Percentiles rank a stretch among this genome's conserved stretches.
These are phyloP conservation scores for Rosa multiflora DNA, from an alignment of 306 rosid genomes.

Conservation along the genomic window DNA sequence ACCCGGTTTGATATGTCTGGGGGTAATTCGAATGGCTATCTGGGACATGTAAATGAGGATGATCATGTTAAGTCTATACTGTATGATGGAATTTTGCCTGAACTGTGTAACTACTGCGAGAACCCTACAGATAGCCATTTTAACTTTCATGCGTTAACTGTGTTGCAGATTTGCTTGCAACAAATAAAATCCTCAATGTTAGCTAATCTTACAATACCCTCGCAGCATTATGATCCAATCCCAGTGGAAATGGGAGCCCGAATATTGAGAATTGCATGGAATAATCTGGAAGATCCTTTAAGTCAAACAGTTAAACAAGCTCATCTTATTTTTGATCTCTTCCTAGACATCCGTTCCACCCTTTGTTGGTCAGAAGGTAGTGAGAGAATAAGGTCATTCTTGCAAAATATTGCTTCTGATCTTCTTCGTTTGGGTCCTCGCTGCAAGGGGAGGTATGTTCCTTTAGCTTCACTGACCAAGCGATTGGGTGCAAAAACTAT, in stretches of 20 bases:
- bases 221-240: conserved; percentile 57
- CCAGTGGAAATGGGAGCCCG: conserved; percentile 82
- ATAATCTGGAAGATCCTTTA: conserved; percentile 91
- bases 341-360: conserved; percentile 81
- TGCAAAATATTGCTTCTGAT: conserved; percentile 67
- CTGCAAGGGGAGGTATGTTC: conserved; percentile 94
- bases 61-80: conserved; percentile 53
- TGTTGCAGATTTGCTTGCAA: conserved; percentile 94
- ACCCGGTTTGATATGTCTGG: conserved; percentile 37
- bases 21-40: conserved; percentile 16
- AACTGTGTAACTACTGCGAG: conserved; percentile 85
- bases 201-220: conserved; percentile 47
- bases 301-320: conserved; percentile 97
- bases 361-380: conserved; percentile 70
- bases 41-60: background rate
- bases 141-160: conserved; percentile 89
- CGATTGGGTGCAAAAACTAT: conserved; percentile 81
- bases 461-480: conserved; percentile 82
- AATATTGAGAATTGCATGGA: conserved; percentile 78
- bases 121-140: conserved; percentile 87
- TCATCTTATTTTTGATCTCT: conserved; percentile 86
- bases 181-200: conserved; percentile 72
- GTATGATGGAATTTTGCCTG: conserved; percentile 90
- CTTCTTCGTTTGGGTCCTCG: conserved; percentile 81
- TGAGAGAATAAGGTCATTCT: conserved; percentile 55